These are phyloP conservation scores for Syzygium oleosum DNA, from an alignment of 345 rosid genomes.

Conservation along the genomic window DNA sequence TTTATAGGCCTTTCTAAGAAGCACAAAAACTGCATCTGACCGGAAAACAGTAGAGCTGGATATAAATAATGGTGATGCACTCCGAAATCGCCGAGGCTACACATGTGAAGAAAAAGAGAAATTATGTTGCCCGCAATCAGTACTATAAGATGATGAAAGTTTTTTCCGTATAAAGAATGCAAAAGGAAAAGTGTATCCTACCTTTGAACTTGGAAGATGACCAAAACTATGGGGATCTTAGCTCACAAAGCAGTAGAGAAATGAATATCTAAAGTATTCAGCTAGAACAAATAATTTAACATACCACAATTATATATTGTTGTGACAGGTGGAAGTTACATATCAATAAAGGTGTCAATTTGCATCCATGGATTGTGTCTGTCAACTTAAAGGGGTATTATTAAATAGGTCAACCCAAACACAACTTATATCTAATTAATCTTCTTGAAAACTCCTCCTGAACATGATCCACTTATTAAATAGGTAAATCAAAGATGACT, in stretches of 20 bases:
- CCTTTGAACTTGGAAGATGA: not conserved
- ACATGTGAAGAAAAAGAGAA: conserved; percentile 8
- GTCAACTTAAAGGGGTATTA: not conserved
- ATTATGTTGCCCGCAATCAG: not conserved
- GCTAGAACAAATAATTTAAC: not conserved
- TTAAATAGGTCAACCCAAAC: not conserved
- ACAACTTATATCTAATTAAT: not conserved
- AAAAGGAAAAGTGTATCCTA: not conserved
- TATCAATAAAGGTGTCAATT: not conserved
- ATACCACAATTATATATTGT: not conserved
- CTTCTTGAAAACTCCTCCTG: not conserved
- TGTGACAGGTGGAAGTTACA: not conserved
- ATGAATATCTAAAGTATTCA: not conserved
- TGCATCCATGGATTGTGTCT: not conserved
- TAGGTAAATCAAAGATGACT: not conserved
- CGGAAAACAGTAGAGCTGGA: conserved; percentile 51
- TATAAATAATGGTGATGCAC: conserved; percentile 28
- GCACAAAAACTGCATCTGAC: conserved; percentile 50
- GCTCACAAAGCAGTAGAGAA: not conserved
- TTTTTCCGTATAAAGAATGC: not conserved
- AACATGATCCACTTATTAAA: not conserved
- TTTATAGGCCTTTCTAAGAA: conserved; percentile 59
- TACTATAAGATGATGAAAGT: not conserved
- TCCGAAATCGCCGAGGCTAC: conserved; percentile 67
- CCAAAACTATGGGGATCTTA: not conserved